Evolutionary conservation across 805 yeast genomes (phyloP).

Genomic region (Lachancea sp.): DNA sequence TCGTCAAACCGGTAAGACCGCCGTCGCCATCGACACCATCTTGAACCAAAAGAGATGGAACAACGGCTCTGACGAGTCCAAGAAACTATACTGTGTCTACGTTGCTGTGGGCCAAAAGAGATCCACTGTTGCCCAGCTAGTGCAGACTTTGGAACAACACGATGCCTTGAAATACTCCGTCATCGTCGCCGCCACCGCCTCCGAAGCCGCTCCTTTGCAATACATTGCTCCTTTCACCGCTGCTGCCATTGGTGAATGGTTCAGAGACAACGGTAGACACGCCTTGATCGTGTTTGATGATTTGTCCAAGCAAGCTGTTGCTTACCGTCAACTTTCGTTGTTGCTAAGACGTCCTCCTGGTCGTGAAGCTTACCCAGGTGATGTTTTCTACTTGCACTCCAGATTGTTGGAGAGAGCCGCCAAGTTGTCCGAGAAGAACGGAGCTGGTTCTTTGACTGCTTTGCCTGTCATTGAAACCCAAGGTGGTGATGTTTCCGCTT

Average conservation of each 20-base stretch:
- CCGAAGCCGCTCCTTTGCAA: conserved; percentile 99
- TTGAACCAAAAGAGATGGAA: conserved; percentile 99
- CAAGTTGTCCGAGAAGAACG: conserved; percentile 83
- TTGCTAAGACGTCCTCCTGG: conserved; percentile 96
- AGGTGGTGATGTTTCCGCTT: conserved; percentile 98
- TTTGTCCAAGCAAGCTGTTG: conserved; percentile 98
- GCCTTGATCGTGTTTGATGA: conserved; percentile 96
- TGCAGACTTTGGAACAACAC: conserved; percentile 96
- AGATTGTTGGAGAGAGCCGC: conserved; percentile 97
- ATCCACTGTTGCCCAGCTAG: conserved; percentile 99
- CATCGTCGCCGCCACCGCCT: conserved; percentile 99
- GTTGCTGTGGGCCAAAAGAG: conserved; percentile 99
- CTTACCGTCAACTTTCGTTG: conserved; percentile 98
- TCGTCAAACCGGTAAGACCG: conserved; percentile 99
- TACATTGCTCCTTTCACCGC: conserved; percentile 99
- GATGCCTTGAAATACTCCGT: conserved; percentile 97
- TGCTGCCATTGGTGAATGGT: conserved; percentile 99
- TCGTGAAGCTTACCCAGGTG: conserved; percentile 97
- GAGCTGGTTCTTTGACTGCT: conserved; percentile 94
- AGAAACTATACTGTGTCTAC: conserved; percentile 99
- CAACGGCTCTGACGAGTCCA: conserved; percentile 87
- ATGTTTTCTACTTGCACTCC: conserved; percentile 91
- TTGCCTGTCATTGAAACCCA: conserved; percentile 96
- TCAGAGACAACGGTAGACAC: conserved; percentile 99
- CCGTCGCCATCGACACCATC: conserved; percentile 97